Conservation (phyloP, 441 rosid genomes). For the Gossypium schwendimanii region DNA sequence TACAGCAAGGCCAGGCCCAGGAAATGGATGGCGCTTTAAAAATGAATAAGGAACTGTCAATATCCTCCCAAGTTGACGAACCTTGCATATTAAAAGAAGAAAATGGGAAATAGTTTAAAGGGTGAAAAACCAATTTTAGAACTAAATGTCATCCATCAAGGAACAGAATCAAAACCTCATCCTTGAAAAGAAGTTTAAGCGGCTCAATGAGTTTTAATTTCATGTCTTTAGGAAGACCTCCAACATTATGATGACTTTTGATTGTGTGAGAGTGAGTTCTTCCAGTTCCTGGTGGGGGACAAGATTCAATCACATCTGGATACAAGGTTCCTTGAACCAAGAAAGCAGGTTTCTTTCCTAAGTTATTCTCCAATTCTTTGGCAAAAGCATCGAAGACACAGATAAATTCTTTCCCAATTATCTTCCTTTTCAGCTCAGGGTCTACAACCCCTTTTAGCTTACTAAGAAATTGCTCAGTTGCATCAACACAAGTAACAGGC, state of each 20-base stretch:
- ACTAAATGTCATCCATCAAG: neutral
- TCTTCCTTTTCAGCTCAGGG: slow-evolving; percentile 85
- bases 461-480: slow-evolving; percentile 64
- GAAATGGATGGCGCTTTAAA: slow-evolving; percentile 88
- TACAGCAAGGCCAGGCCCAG: slow-evolving; percentile 93
- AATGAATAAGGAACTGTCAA: slow-evolving; percentile 70
- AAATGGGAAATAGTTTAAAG: neutral
- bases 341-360: slow-evolving; percentile 72
- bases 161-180: slow-evolving; percentile 53
- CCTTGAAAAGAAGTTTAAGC: slow-evolving; percentile 81
- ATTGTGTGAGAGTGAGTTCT: slow-evolving; percentile 81
- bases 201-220: slow-evolving; percentile 92
- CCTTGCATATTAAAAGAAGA: slow-evolving; percentile 32
- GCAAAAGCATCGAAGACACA: slow-evolving; percentile 72
- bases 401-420: slow-evolving; percentile 84
- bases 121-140: neutral
- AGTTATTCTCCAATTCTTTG: slow-evolving; percentile 58
- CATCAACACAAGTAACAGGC: slow-evolving; percentile 82
- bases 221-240: slow-evolving; percentile 94
- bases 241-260: slow-evolving; percentile 92
- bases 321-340: slow-evolving; percentile 91
- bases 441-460: slow-evolving; percentile 77
- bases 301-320: slow-evolving; percentile 93
- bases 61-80: slow-evolving; percentile 73
- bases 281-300: slow-evolving; percentile 93